Base-by-base conservation (phyloP, 2,329 filamentous ascomycete genomes). In the Hypoxylon sp. region DNA sequence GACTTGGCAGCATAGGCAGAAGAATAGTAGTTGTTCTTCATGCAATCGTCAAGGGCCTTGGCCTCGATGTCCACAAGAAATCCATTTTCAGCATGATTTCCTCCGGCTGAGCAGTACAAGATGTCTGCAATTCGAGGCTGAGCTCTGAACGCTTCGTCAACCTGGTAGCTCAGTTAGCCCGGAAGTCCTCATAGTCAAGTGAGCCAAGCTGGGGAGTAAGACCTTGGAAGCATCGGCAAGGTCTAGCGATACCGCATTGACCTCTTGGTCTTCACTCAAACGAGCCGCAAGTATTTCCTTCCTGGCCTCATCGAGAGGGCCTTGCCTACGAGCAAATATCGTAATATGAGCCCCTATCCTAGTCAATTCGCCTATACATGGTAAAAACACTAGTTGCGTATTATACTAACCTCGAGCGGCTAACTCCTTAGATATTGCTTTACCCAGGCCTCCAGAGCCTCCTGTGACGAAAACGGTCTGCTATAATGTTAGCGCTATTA, bases 41-140 rank as follows among this genome's bases (percentile, higher is more conserved):
- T 75, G 63, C 75, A 77, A 17, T 59, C 59, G n/a, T 76, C 71
- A n/a, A 77, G 39, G 6, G 71, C 26, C n/a, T 62, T 37, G 1
- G 72, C 35, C 9, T 65, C 53, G 5, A 77, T 65, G 33, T 76
- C 74, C 3, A 66, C 66, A 17, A 77, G 51, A 39, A 73, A 77
- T n/a, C 75, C 73, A n/a, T 66, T 66, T 24, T 73, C 71, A 9
- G 70, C 59, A 33, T 67, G 63, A 35, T 61, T 73, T 1, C 75
- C 75, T 3, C 75, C 75, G n/a, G 75, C 75, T 5, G 70, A 67
- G 57, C 73, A 77, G 44, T 75, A 77, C 29, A 77, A 60, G 8
- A 71, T 62, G 54, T 77, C 74, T 26, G 75, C 59, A 10, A 71
- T 48, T n/a, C 52, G 71, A 9, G 61, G 55, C 39, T 75, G 75